Conservation (phyloP, 768 basidiomycete genomes). For the Lyophyllum atratum region DNA sequence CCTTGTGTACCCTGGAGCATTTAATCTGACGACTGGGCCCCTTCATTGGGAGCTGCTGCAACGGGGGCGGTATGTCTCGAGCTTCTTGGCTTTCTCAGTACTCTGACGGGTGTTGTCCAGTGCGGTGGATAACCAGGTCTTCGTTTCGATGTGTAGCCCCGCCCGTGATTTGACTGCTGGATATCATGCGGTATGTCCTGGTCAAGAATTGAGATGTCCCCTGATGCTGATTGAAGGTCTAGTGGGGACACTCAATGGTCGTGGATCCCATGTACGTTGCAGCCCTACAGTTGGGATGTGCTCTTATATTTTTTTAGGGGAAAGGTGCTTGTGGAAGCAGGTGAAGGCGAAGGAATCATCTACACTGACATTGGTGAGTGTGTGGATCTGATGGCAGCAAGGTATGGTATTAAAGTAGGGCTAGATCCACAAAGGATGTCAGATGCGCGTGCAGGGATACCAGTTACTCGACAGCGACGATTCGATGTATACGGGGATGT, state of each 20-base stretch:
- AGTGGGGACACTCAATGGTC: conserved; percentile 92
- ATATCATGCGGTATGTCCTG: conserved; percentile 80
- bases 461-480: conserved; percentile 87
- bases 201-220: conserved; percentile 1
- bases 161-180: conserved; percentile 79
- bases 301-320: conserved; percentile 51
- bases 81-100: neutral
- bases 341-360: conserved; percentile 76
- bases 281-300: neutral
- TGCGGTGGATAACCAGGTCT: conserved; percentile 97
- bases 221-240: conserved; percentile 32
- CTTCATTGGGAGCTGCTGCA: conserved; percentile 95
- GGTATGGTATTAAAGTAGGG: neutral
- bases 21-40: conserved; percentile 95
- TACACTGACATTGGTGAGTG: conserved; percentile 80
- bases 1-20: conserved; percentile 91
- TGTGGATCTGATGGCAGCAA: too few species aligned
- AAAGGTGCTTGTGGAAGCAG: conserved; percentile 69
- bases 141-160: conserved; percentile 93
- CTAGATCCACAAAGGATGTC: conserved; percentile 55
- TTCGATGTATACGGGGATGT: conserved; percentile 93
- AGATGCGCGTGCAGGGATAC: conserved; percentile 79
- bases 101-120: conserved; percentile 39
- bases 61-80: conserved; percentile 64
- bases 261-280: conserved; percentile 82